Base-by-base conservation (phyloP, 2,329 filamentous ascomycete genomes). In the Oidium heveae region DNA sequence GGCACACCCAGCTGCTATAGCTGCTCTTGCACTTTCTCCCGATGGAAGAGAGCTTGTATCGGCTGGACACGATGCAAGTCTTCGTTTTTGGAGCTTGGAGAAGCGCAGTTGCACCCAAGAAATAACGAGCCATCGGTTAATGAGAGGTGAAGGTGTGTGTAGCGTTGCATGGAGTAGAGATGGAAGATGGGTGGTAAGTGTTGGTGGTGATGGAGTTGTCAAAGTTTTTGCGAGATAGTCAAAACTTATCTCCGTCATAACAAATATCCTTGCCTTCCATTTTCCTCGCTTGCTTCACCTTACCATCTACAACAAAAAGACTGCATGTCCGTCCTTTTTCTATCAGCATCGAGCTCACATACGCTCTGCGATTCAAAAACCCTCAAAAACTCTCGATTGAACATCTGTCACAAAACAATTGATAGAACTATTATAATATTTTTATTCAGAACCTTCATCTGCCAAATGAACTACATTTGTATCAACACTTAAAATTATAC, bases 11-110 rank as follows among this genome's bases (percentile, higher is more conserved):
- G 84, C 88, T 2, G 82, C 91, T 55, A 95, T 98, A 60, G 93
- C 91, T 1, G 83, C 85, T 28, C 75, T 98, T 5, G 93, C 86
- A 0, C 76, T 98, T 20, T 94, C 86, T 61, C 91, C 89, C 15
- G 89, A 96, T 64, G 88, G 89, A 49, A 81, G 83, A 56, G 91
- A 98, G 71, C 81, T 95, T 12, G 89, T 98, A 52, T 95, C 87
- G 49, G 91, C 87, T 1, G 91, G 91, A 22, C 91, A 98, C 66
- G 91, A 98, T 66, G 89, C 89, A 54, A 91, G 85, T 55, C 78
- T 98, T 55, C 82, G 91, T 32, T 95, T 98, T 75, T 98, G 91
- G 91, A 88, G 84, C 33, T 74, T 98, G 22, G 91, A 98, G 68
- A 98, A 94, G 71, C 79, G 91, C 53, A 84, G 82, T 49, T 98